A percentile compares a stretch with the other conserved stretches of the same genome.
phyloP scores from a whole-genome alignment of 129 eudicot species.

The Tanacetum coccineum region DNA sequence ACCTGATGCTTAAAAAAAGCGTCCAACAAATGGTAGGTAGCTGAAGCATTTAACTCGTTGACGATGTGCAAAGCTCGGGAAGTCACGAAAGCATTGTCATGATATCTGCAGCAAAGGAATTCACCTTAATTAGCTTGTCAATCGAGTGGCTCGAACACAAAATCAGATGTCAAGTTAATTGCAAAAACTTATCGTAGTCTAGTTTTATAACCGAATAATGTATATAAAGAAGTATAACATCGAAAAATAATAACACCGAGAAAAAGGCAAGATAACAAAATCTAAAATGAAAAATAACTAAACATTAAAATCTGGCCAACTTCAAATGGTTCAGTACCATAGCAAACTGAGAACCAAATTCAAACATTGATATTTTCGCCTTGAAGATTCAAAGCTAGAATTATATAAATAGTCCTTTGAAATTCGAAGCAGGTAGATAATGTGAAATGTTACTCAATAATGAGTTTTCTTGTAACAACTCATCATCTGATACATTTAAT shows the following conservation, averaged over 20 bases:
- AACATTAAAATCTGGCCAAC: not conserved
- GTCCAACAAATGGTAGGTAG: conserved; percentile 63
- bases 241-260: not conserved
- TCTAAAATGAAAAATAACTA: not conserved
- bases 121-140: not conserved
- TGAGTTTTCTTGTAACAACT: not conserved
- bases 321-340: not conserved
- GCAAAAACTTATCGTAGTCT: not conserved
- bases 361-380: not conserved
- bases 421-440: too few species aligned
- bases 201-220: not conserved
- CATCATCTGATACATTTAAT: not conserved
- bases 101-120: conserved; percentile 73
- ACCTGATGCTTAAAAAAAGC: conserved; percentile 79
- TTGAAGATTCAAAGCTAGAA: too few species aligned
- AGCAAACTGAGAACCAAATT: not conserved
- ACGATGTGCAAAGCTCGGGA: conserved; percentile 85
- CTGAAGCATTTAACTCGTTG: conserved; percentile 54
- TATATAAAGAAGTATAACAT: not conserved
- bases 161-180: not conserved
- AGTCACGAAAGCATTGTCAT: conserved; percentile 74
- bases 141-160: not conserved
- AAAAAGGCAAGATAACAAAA: not conserved
- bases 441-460: too few species aligned
- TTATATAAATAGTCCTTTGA: too few species aligned